Evolutionary conservation across 2,329 filamentous ascomycete species (phyloP).

Genomic region (Lecanosticta acicola): DNA sequence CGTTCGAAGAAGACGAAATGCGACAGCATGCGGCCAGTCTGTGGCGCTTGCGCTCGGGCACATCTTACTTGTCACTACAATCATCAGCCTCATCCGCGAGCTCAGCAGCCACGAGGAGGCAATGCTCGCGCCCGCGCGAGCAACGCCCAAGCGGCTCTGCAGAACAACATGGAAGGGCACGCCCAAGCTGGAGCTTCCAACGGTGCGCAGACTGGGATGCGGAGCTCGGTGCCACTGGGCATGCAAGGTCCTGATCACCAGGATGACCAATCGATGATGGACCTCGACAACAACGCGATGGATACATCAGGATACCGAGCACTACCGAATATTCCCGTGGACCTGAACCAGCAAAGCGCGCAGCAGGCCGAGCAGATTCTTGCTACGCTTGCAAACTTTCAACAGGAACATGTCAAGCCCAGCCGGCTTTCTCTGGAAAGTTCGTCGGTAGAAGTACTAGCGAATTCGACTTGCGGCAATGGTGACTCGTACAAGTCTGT

Average conservation of each 20-base stretch:
- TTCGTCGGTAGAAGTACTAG: conserved; percentile 28
- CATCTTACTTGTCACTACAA: conserved; percentile 24
- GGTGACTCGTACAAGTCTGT: conserved; percentile 25
- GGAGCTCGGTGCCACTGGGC: not conserved
- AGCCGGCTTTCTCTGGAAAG: conserved; percentile 24
- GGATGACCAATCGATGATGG: conserved; percentile 7
- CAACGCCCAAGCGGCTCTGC: not conserved
- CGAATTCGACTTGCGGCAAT: conserved; percentile 27
- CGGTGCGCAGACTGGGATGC: not conserved
- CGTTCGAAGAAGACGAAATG: conserved; percentile 27
- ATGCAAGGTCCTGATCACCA: not conserved
- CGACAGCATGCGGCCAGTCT: conserved; percentile 24
- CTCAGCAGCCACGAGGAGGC: conserved; percentile 5
- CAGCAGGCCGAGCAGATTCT: conserved; percentile 16
- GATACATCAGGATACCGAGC: conserved; percentile 3
- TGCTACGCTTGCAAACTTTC: conserved; percentile 20
- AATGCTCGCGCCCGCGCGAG: not conserved
- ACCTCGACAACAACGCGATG: conserved; percentile 11
- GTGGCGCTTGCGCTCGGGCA: conserved; percentile 20
- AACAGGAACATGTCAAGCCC: conserved; percentile 25
- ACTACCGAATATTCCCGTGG: conserved; percentile 1
- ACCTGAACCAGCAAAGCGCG: conserved; percentile 4
- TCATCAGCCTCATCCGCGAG: conserved; percentile 14
- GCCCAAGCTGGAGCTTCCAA: not conserved
- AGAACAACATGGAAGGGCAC: not conserved